Percentiles rank a stretch among this genome's conserved stretches.
phyloP scores from a whole-genome alignment of 345 rosid genomes.

The Rhodamnia rubescens region DNA sequence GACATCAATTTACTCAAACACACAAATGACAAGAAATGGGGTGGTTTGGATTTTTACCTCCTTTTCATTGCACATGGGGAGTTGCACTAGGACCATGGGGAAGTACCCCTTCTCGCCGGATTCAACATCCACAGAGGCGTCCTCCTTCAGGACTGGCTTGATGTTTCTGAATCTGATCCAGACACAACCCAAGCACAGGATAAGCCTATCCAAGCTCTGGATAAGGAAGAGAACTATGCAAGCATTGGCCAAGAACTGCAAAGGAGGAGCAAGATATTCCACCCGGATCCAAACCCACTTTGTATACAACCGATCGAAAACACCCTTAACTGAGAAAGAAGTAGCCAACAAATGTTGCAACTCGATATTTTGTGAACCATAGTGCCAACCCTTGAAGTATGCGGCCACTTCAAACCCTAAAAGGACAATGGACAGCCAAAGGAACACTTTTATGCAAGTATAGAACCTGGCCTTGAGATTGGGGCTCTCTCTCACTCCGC shows the following conservation, averaged over 20 bases:
- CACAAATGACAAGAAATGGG: not conserved
- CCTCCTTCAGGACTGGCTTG: not conserved
- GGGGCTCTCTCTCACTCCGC: conserved; percentile 23
- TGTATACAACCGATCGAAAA: conserved; percentile 58
- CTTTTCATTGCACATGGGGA: conserved; percentile 12
- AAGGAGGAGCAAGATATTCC: conserved; percentile 87
- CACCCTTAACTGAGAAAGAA: conserved; percentile 38
- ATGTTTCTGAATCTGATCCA: conserved; percentile 63
- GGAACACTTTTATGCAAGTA: conserved; percentile 55
- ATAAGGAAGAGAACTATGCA: conserved; percentile 77
- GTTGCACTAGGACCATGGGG: conserved; percentile 9
- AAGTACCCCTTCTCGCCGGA: conserved; percentile 4
- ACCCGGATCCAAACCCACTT: conserved; percentile 77
- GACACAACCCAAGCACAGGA: conserved; percentile 87
- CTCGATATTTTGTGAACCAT: conserved; percentile 33
- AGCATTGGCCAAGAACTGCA: conserved; percentile 74
- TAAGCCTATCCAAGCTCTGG: conserved; percentile 77
- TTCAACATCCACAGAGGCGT: not conserved
- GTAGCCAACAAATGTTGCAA: conserved; percentile 41
- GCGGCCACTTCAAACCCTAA: conserved; percentile 65
- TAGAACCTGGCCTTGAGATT: conserved; percentile 48
- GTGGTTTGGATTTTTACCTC: not conserved
- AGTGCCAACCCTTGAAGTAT: conserved; percentile 79
- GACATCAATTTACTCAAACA: not conserved
- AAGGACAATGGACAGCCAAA: conserved; percentile 52